phyloP scores from a whole-genome alignment of 306 rosid genomes.

The Begonia masoniana region DNA sequence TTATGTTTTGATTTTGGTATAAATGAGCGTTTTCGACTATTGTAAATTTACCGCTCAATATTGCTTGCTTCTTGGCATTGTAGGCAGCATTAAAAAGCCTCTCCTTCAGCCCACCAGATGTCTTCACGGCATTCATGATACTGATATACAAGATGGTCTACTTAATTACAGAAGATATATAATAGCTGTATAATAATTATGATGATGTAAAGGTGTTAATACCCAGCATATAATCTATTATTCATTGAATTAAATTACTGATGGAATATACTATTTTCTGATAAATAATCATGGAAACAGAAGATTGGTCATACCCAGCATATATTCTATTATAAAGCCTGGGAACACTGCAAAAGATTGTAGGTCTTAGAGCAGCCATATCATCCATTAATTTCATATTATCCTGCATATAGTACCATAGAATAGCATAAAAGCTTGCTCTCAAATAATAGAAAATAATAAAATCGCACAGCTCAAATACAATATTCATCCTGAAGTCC shows the following conservation, averaged over 20 bases:
- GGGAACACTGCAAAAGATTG: conserved; percentile 92
- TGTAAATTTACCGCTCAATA: conserved; percentile 49
- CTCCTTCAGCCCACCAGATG: conserved; percentile 85
- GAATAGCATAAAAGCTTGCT: conserved; percentile 1
- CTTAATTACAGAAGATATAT: no score
- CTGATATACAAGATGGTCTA: conserved; percentile 27
- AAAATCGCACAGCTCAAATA: no score
- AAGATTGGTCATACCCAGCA: conserved; percentile 51
- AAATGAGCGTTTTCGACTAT: no score
- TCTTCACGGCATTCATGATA: conserved; percentile 64
- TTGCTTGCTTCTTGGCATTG: conserved; percentile 84
- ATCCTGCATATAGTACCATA: conserved; percentile 48
- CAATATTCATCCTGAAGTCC: no score
- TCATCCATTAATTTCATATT: conserved; percentile 91
- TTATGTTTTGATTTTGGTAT: no score
- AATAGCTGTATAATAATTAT: no score
- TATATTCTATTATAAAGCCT: conserved; percentile 94
- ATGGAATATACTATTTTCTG: conserved; percentile 14
- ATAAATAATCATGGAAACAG: conserved; percentile 8
- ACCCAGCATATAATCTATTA: neutral
- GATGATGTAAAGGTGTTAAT: no score
- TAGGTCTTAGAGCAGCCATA: conserved; percentile 74
- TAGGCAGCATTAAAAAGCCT: conserved; percentile 84
- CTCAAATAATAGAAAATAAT: no score
- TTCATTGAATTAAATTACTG: conserved; percentile 1